A percentile compares a stretch with the other conserved stretches of the same genome.
Conservation (phyloP, 495 filamentous ascomycete species). For the Tuber indicum region DNA sequence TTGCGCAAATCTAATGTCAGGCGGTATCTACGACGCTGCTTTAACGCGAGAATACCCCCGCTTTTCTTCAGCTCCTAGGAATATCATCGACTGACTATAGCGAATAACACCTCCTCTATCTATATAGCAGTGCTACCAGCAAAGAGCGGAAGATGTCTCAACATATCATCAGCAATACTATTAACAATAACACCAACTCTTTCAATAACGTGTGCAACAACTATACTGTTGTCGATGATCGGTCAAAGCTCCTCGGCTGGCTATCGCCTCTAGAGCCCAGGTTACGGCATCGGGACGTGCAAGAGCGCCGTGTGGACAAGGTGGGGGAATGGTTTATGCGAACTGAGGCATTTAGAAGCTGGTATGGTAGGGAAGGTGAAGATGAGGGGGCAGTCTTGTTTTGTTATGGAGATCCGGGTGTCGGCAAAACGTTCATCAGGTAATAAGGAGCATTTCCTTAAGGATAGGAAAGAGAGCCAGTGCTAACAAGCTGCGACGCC, state of each 20-base stretch:
- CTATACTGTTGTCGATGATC: neutral
- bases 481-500: neutral
- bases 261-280: neutral
- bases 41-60: too few species aligned
- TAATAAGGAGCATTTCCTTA: too few species aligned
- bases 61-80: neutral
- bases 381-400: neutral
- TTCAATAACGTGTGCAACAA: neutral
- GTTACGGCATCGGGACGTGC: neutral
- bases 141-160: neutral
- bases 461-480: neutral
- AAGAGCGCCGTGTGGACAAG: neutral
- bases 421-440: neutral
- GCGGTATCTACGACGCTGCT: too few species aligned
- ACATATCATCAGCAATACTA: neutral
- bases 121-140: neutral
- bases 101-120: neutral
- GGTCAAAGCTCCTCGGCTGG: neutral
- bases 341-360: neutral
- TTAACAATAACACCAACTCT: neutral
- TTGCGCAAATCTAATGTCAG: too few species aligned
- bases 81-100: neutral
- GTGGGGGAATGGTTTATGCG: neutral
- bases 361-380: neutral
- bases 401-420: neutral